A percentile compares a stretch with the other conserved stretches of the same genome.
These are phyloP conservation scores for Solanum aculeatissimum DNA, from an alignment of 305 asterid species.

Conservation along the genomic window DNA sequence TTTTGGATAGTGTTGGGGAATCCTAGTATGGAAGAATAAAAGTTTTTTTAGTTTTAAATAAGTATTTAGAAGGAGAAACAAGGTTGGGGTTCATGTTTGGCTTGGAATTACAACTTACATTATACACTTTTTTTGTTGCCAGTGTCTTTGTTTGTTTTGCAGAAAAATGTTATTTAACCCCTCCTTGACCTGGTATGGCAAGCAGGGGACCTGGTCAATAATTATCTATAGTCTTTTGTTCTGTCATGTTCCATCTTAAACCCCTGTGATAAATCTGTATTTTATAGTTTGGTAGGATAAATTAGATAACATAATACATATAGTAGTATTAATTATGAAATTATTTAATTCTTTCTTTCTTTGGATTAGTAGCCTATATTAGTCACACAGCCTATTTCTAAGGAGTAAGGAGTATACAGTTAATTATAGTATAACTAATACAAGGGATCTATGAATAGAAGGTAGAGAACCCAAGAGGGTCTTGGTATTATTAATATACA, in stretches of 20 bases:
- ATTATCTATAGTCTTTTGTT: neutral
- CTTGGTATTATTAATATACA: too few species aligned
- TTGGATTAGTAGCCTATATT: too few species aligned
- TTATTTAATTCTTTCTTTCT: too few species aligned
- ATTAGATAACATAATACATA: too few species aligned
- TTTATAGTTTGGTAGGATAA: too few species aligned
- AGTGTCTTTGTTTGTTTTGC: neutral
- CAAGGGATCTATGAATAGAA: too few species aligned
- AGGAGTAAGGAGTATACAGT: too few species aligned
- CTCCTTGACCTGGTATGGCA: neutral
- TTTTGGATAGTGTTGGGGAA: constrained; percentile 16
- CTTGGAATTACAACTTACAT: constrained; percentile 8
- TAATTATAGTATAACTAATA: too few species aligned
- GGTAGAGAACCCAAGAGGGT: too few species aligned
- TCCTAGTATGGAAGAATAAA: neutral
- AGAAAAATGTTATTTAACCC: neutral
- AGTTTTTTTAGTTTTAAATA: neutral
- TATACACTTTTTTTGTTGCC: neutral
- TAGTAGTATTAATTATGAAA: too few species aligned
- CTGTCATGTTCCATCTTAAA: neutral
- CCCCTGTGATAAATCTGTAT: neutral
- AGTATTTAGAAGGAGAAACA: neutral
- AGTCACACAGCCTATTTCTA: neutral
- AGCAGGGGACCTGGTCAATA: neutral
- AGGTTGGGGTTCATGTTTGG: constrained; percentile 26